Evolutionary conservation across 495 filamentous ascomycete genomes (phyloP), one percentile per base, ranked within the genome.

Genomic region (Lineolata rhizophorae): DNA sequence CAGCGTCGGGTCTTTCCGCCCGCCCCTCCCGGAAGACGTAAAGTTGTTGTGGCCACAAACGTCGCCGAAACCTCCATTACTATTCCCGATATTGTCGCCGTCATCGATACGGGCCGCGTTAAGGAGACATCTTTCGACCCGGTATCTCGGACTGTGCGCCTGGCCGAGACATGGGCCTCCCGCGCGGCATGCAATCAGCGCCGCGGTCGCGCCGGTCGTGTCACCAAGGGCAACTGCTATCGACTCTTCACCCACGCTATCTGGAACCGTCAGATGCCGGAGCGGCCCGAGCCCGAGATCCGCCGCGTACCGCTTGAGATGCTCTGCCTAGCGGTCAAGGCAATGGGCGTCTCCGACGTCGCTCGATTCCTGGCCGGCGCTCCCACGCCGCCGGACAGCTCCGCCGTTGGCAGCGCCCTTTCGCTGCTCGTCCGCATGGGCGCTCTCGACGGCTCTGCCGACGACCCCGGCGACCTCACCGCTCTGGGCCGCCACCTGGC

Each of bases 21-120:
- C 17, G 58, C 87, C 1, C 83, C 87, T 0, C 50, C 50, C 14
- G 83, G 81, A 1, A 81, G 76, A 52, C 61, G 87, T 15, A 97
- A 97, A 54, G 70, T 97, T 24, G 74, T 97, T 15, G 77, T 79
- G 8, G 76, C 87, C 1, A 97, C 87, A 11, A 97, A 97, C 41
- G 85, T 97, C 11, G 87, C 87, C 2, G 87, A 97, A 48, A 97
- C 87, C 0, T 95, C 87, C 6, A 95, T 97, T 45, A 97, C 87
- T 0, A 97, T 97, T 31, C 79, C 87, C 35, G 87, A 97, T 44
- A 76, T 95, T 20, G 84, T 95, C 9, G 87, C 83, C 15, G 90
- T 97, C 30, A 90, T 97, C 32, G 87, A 97, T 46, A 83, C 76
- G 4, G 87, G 87, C 12, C 70, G 78, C 19, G 85, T 97, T 14